Conservation (phyloP, 495 filamentous ascomycete genomes). For the Penicillium ucsense region DNA sequence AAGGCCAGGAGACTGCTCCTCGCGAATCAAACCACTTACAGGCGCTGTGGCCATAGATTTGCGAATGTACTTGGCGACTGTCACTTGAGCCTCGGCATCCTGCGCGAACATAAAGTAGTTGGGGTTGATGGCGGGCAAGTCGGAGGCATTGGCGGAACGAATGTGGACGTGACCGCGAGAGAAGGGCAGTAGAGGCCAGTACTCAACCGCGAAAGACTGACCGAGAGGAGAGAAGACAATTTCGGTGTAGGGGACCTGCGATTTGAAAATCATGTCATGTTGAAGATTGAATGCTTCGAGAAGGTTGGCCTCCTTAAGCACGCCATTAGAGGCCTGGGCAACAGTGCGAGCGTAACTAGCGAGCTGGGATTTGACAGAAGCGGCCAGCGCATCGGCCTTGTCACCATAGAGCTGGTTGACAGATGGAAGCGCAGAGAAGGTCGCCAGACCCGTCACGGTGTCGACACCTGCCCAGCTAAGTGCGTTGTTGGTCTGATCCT, state of each 20-base stretch:
- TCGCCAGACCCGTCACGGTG: too few species aligned
- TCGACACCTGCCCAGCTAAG: too few species aligned
- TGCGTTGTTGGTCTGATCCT: too few species aligned
- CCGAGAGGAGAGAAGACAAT: constrained; percentile 20
- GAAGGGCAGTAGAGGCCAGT: constrained; percentile 38
- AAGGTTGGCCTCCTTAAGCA: constrained; percentile 3
- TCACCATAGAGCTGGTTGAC: not conserved
- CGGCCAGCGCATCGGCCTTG: not conserved
- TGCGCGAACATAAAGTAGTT: constrained; percentile 43
- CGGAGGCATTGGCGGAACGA: constrained; percentile 21
- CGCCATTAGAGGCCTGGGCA: too few species aligned
- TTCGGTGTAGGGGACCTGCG: constrained; percentile 32
- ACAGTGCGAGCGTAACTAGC: too few species aligned
- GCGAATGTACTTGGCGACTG: constrained; percentile 21
- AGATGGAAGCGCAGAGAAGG: too few species aligned
- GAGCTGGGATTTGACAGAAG: not conserved
- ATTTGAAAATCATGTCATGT: constrained; percentile 23
- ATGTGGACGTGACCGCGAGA: constrained; percentile 52
- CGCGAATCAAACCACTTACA: constrained; percentile 7
- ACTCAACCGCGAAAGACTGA: constrained; percentile 19
- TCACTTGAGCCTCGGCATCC: constrained; percentile 32
- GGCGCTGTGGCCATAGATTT: constrained; percentile 14
- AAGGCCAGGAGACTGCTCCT: constrained; percentile 13
- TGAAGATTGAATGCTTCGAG: constrained; percentile 15
- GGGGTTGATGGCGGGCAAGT: constrained; percentile 40